Conservation (phyloP, 768 basidiomycete genomes). For the Phylloporus sp. region DNA sequence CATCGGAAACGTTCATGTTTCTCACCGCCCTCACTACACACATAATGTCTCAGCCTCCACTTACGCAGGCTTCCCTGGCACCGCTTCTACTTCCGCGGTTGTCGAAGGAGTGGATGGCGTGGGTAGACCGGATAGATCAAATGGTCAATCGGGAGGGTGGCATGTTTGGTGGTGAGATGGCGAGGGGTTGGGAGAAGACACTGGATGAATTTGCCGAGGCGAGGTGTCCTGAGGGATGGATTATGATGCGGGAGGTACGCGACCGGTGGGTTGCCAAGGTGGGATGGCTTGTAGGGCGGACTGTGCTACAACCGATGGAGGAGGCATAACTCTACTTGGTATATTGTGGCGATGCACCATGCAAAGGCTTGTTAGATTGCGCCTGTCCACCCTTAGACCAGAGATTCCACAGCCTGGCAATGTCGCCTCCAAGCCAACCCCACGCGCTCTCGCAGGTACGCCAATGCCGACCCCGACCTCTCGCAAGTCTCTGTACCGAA, state of each 20-base stretch:
- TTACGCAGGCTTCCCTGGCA: slow-evolving; percentile 56
- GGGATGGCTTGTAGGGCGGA: slow-evolving; percentile 70
- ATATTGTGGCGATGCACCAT: neutral
- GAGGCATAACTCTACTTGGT: slow-evolving; percentile 17
- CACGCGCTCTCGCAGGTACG: no score
- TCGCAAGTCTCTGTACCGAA: slow-evolving; percentile 33
- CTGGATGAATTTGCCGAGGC: slow-evolving; percentile 63
- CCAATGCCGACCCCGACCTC: slow-evolving; percentile 34
- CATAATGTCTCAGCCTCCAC: slow-evolving; percentile 61
- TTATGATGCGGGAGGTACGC: slow-evolving; percentile 42
- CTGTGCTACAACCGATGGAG: slow-evolving; percentile 29
- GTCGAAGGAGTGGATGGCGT: slow-evolving; percentile 71
- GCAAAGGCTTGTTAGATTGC: neutral
- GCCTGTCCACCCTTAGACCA: neutral
- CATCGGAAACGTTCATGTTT: slow-evolving; percentile 70
- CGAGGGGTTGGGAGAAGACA: slow-evolving; percentile 62
- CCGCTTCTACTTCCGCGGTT: slow-evolving; percentile 62
- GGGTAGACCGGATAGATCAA: slow-evolving; percentile 67
- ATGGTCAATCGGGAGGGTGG: slow-evolving; percentile 68
- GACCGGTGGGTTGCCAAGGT: slow-evolving; percentile 72
- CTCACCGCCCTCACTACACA: slow-evolving; percentile 67
- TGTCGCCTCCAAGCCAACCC: slow-evolving; percentile 14
- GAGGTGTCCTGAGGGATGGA: slow-evolving; percentile 41
- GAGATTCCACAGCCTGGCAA: neutral
- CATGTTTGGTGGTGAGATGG: slow-evolving; percentile 76